Evolutionary conservation across 148 eudicot species (phyloP).

Genomic region (Heliosperma pusillum): DNA sequence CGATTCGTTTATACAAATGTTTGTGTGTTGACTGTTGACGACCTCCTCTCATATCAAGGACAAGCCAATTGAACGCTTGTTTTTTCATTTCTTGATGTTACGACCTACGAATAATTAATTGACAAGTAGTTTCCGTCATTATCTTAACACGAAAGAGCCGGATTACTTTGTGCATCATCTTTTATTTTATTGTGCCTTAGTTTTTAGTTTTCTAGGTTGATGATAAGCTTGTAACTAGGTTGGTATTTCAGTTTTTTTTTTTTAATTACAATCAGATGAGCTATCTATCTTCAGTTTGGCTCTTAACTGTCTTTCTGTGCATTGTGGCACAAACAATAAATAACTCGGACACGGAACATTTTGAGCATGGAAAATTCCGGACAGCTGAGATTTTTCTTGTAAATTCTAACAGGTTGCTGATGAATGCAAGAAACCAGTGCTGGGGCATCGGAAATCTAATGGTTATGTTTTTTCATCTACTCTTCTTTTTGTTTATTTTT

Average conservation of each 20-base stretch:
- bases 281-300: background rate
- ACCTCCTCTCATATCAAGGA: background rate
- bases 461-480: conserved; percentile 35
- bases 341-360: background rate
- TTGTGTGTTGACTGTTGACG: background rate
- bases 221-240: background rate
- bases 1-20: background rate
- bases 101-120: background rate
- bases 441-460: conserved; percentile 14
- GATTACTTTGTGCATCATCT: too few relatives aligned
- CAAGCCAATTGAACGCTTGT: background rate
- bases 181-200: too few relatives aligned
- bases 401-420: conserved; percentile 34
- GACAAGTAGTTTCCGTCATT: background rate
- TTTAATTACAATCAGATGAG: background rate
- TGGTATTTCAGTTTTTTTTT: background rate
- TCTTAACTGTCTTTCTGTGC: background rate
- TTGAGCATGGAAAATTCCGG: background rate
- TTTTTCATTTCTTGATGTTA: background rate
- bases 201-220: too few relatives aligned
- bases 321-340: background rate
- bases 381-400: conserved; percentile 9
- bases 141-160: background rate
- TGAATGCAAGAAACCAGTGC: conserved; percentile 28
- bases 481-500: background rate